Percentiles rank a stretch among this genome's conserved stretches.
Evolutionary conservation across 331 rosid species (phyloP).

Genomic region (Pyracantha coccinea): DNA sequence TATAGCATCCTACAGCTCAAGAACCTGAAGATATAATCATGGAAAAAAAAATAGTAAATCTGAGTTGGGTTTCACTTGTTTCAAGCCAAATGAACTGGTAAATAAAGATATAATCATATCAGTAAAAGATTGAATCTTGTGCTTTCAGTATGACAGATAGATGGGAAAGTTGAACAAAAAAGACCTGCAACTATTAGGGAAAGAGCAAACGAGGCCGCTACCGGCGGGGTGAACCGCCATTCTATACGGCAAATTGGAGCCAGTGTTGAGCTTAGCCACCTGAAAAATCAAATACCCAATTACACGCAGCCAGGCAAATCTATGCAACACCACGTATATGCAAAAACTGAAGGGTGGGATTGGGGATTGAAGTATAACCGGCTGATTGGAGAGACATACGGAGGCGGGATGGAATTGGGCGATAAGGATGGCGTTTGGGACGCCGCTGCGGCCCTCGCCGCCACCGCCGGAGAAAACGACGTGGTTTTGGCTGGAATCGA

Average conservation of each 20-base stretch:
- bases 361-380: slow-evolving; percentile 28
- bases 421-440: slow-evolving; percentile 60
- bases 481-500: slow-evolving; percentile 19
- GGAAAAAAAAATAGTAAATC: too few species aligned
- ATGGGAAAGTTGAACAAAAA: too few species aligned
- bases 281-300: slow-evolving; percentile 23
- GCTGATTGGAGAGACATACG: slow-evolving; percentile 48
- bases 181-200: slow-evolving; percentile 71
- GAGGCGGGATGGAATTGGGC: slow-evolving; percentile 46
- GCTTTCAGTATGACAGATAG: too few species aligned
- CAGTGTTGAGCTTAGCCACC: slow-evolving; percentile 56
- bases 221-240: slow-evolving; percentile 73
- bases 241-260: slow-evolving; percentile 75
- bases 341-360: neutral
- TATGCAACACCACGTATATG: too few species aligned
- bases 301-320: neutral
- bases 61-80: too few species aligned
- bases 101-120: too few species aligned
- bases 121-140: too few species aligned
- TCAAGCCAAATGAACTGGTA: too few species aligned
- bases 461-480: slow-evolving; percentile 80
- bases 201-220: slow-evolving; percentile 73
- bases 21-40: too few species aligned
- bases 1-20: too few species aligned
- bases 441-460: slow-evolving; percentile 82